Evolutionary conservation across 257 asterid species (phyloP).

Genomic region (Scutellaria baicalensis): DNA sequence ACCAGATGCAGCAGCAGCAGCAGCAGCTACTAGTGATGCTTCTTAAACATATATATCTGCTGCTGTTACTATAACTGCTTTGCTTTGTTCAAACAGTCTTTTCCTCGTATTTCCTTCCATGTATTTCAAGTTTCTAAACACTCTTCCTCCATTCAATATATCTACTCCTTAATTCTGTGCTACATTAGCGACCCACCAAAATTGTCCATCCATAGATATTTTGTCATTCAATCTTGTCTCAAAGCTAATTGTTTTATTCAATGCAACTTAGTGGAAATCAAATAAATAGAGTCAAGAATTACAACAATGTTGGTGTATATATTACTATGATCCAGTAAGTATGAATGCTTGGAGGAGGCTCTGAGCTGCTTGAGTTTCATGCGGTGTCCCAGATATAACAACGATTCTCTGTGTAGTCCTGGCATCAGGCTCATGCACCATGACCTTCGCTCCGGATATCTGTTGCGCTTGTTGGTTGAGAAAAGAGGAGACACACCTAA

Average conservation of each 20-base stretch:
- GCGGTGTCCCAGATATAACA: conserved; percentile 65
- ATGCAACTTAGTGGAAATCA: no score
- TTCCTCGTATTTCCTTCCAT: no score
- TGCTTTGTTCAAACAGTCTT: no score
- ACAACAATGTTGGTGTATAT: not conserved
- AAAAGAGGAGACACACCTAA: not conserved
- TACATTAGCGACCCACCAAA: no score
- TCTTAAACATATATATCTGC: conserved; percentile 4
- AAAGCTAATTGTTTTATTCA: not conserved
- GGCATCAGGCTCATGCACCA: conserved; percentile 41
- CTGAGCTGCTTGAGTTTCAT: conserved; percentile 73
- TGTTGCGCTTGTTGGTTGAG: conserved; percentile 9
- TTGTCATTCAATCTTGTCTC: not conserved
- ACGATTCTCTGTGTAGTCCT: conserved; percentile 44
- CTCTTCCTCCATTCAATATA: no score
- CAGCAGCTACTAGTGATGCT: conserved; percentile 15
- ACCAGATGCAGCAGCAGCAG: conserved; percentile 40
- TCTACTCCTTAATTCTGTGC: no score
- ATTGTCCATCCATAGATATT: no score
- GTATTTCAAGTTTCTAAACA: not conserved
- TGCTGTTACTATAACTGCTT: no score
- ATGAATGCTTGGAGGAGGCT: conserved; percentile 79
- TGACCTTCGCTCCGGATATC: conserved; percentile 80
- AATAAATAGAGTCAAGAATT: not conserved
- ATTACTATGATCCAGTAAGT: conserved; percentile 25